Evolutionary conservation across 345 rosid species (phyloP).

Genomic region (Lepidium africanum): DNA sequence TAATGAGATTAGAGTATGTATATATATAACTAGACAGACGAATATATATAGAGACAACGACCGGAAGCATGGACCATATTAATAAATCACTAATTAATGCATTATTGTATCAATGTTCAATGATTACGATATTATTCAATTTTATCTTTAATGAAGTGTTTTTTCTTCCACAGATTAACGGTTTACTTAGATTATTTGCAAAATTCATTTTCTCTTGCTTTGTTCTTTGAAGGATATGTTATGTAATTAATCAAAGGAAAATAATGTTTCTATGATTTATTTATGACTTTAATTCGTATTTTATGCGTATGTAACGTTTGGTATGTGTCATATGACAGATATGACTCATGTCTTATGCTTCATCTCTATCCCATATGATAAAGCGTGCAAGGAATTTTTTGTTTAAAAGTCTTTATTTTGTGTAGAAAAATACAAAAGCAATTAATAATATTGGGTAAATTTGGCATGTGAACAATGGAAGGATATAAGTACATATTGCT

Average conservation of each 20-base stretch:
- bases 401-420: background rate
- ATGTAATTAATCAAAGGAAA: background rate
- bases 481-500: constrained; percentile 6
- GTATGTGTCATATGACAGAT: background rate
- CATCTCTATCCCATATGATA: background rate
- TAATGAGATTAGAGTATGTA: too few species aligned
- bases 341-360: background rate
- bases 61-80: constrained; percentile 6
- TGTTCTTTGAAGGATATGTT: background rate
- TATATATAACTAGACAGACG: background rate
- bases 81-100: background rate
- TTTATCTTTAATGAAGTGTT: background rate
- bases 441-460: constrained; percentile 1
- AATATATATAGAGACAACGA: background rate
- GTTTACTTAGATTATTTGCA: background rate
- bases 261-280: too few species aligned
- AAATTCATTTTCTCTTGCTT: background rate
- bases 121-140: background rate
- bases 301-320: background rate
- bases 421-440: constrained; percentile 13
- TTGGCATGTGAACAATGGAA: constrained; percentile 19
- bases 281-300: background rate
- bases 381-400: background rate
- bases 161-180: background rate
- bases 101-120: background rate